Base-by-base conservation (phyloP, 1,139 yeast species). In the Magnusiomyces paraingens region DNA sequence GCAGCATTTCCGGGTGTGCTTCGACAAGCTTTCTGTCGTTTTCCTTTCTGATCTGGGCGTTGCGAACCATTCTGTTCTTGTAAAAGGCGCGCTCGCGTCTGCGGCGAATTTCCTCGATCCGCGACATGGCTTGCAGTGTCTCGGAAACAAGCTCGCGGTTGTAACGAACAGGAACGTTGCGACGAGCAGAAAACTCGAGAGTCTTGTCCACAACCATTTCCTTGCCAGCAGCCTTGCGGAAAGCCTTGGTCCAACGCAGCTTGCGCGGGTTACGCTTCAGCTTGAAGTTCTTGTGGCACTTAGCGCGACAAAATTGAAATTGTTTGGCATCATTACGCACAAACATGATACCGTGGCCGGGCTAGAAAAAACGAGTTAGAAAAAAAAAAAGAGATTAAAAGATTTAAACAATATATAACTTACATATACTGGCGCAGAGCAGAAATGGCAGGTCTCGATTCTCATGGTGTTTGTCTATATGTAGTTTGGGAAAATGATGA, bases 181-280 rank as follows among this genome's bases (percentile, higher is more conserved):
- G 87, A 76, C 98, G 87, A 59, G 95, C 90, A 57, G 96, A 96
- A 72, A 94, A 93, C 1, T 98, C 88, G 68, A 93, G 80, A 6
- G 99, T 91, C 14, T 96, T 86, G 69, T 93, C 99, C 57, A 93
- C 98, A 50, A 95, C 97, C 78, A 93, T 82, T 71, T 93, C 99
- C 72, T 93, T 93, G 66, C 99, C 99, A 52, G 98, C 98, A 58
- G 98, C 96, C 73, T 93, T 93, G 76, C 99, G 84, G 81, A 94
- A 93, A 1, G 99, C 98, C 73, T 94, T 93, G 57, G 99, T 93
- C 99, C 99, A 93, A 75, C 82, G 86, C 73, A 91, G 84, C 74
- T 93, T 93, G 76, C 99, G 86, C 64, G 99, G 99, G 76, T 93
- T 93, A 74, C 99, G 86, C 79, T 96, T 91, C 78, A 90, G 95